Evolutionary conservation across 2,329 filamentous ascomycete genomes (phyloP), one percentile per base, ranked within the genome.

Genomic region (Pestalotiopsis sp.): DNA sequence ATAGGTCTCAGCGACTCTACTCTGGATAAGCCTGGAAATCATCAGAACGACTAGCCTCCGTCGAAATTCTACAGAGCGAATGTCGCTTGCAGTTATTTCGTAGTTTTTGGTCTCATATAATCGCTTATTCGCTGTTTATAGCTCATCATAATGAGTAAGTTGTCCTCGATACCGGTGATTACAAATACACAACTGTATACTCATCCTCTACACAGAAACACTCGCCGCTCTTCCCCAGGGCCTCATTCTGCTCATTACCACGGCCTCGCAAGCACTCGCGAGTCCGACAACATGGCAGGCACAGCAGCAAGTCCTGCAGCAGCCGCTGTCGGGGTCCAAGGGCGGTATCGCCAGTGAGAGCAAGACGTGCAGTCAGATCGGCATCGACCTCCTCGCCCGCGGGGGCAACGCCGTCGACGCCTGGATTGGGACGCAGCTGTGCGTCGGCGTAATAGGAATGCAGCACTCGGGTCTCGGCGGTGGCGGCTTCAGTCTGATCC

Each of bases 401-500:
- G 77, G 77, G 84, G 92, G 93, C 11, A 94, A 93, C 80, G 92
- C 93, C 13, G 92, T 92, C 0, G 93, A 95, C 80, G 91, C 92
- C 59, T 83, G 92, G 73, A 87, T 95, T 36, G 92, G 90, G 39
- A 92, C 92, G 0, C 90, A 90, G 13, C 87, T 95, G 60, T 95
- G 93, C 71, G 89, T 95, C 36, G 93, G 93, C 14, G 91, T 93
- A 2, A 86, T 92, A 61, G 91, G 88, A 67, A 92, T 93, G 89
- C 92, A 94, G 73, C 92, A 95, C 78, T 89, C 88, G 31, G 95
- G 95, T 12, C 91, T 98, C 67, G 95, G 94, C 31, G 95, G 95
- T 7, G 95, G 96, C 55, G 95, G 95, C 1, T 98, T 98, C 80
- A 92, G 93, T 85, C 85, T 98, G 3, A 88, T 97, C 25, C 90